A percentile compares a stretch with the other conserved stretches of the same genome.
Evolutionary conservation across 495 filamentous ascomycete genomes (phyloP).

Genomic region (Oidiodendron maius): DNA sequence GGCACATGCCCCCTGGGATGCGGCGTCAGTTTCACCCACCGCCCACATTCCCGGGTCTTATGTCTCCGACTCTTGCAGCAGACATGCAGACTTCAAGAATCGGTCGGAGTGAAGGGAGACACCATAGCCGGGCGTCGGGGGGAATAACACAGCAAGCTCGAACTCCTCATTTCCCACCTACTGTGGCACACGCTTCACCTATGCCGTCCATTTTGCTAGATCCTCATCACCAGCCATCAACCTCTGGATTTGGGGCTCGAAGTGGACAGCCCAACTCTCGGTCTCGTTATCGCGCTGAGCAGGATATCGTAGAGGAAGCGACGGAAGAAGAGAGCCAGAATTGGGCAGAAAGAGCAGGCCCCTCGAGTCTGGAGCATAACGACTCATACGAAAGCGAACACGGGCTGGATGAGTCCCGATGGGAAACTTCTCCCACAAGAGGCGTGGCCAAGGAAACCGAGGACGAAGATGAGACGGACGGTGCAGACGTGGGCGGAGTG

Average conservation of each 20-base stretch:
- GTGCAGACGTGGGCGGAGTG: conserved; percentile 55
- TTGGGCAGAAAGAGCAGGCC: background rate
- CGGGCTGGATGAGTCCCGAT: conserved; percentile 36
- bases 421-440: conserved; percentile 30
- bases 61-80: conserved; percentile 52
- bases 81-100: conserved; percentile 47
- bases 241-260: conserved; percentile 36
- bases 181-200: conserved; percentile 38
- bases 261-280: conserved; percentile 38
- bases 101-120: conserved; percentile 35
- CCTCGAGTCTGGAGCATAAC: conserved; percentile 9
- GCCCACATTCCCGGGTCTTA: conserved; percentile 66
- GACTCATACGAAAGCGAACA: conserved; percentile 19
- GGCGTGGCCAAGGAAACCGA: background rate
- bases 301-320: conserved; percentile 41
- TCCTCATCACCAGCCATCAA: conserved; percentile 76
- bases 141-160: conserved; percentile 6
- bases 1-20: conserved; percentile 38
- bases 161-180: conserved; percentile 21
- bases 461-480: conserved; percentile 43
- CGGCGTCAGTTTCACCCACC: conserved; percentile 74
- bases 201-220: conserved; percentile 76
- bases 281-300: conserved; percentile 32
- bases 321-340: conserved; percentile 33
- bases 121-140: conserved; percentile 12